Conservation (phyloP, 2,329 filamentous ascomycete species). For the Thelonectria blattea region DNA sequence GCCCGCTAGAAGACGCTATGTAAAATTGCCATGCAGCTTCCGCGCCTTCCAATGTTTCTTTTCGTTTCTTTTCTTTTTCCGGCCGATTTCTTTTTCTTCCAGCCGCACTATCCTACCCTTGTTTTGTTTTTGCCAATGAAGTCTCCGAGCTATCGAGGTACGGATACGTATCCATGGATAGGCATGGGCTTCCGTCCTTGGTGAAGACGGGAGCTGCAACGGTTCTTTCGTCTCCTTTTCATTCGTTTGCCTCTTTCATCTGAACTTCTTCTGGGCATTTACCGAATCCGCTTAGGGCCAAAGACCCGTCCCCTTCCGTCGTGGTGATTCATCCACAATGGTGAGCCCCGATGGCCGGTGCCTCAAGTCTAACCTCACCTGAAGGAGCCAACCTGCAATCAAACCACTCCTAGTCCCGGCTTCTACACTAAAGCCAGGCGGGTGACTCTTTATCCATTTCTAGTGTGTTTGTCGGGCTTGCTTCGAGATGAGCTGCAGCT, state of each 20-base stretch:
- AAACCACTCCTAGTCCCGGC: constrained; percentile 6
- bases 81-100: constrained; percentile 12
- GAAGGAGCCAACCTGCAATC: constrained; percentile 9
- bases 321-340: not conserved
- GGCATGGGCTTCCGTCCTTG: too few relatives aligned
- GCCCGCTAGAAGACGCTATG: constrained; percentile 37
- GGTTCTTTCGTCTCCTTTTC: not conserved
- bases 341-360: not conserved
- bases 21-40: constrained; percentile 25
- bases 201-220: too few relatives aligned
- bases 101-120: constrained; percentile 11
- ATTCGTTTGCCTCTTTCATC: not conserved
- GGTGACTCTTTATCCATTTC: not conserved
- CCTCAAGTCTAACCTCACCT: constrained; percentile 1
- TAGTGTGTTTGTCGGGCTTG: not conserved
- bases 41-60: constrained; percentile 2
- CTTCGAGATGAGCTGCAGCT: not conserved
- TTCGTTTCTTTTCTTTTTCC: constrained; percentile 16
- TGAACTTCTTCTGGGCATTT: not conserved
- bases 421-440: constrained; percentile 5
- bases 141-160: not conserved
- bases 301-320: constrained; percentile 2
- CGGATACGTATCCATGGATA: too few relatives aligned
- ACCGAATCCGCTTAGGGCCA: constrained; percentile 1
- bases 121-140: not conserved